Conservation (phyloP, 371 early-diverging fungal species). For the Coemansia sp. region DNA sequence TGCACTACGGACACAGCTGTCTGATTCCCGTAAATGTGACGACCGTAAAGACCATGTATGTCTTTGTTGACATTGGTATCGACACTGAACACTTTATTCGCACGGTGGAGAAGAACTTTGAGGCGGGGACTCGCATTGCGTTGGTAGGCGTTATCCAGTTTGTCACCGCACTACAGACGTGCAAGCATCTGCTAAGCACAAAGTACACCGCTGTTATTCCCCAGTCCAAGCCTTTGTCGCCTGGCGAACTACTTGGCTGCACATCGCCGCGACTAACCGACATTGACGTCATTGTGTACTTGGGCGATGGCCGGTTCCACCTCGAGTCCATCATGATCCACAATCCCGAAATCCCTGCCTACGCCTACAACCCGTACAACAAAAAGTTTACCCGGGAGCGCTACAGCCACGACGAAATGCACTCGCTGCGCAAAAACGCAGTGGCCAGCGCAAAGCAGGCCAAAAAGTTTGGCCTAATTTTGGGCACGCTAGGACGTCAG, state of each 20-base stretch:
- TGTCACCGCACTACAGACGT: slow-evolving; percentile 81
- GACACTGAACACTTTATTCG: slow-evolving; percentile 91
- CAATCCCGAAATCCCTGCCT: slow-evolving; percentile 90
- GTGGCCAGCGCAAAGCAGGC: slow-evolving; percentile 72
- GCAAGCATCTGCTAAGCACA: slow-evolving; percentile 58
- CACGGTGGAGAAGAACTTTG: slow-evolving; percentile 84
- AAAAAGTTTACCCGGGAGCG: slow-evolving; percentile 90
- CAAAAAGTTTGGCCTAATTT: slow-evolving; percentile 82
- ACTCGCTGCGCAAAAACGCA: slow-evolving; percentile 76
- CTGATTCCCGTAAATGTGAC: slow-evolving; percentile 96
- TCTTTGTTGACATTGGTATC: slow-evolving; percentile 99
- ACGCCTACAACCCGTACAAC: slow-evolving; percentile 97
- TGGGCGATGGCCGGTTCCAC: slow-evolving; percentile 99
- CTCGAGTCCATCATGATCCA: slow-evolving; percentile 99
- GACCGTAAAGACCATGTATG: slow-evolving; percentile 93
- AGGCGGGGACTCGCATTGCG: slow-evolving; percentile 65
- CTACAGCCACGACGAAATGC: slow-evolving; percentile 94
- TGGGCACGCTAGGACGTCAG: slow-evolving; percentile 98
- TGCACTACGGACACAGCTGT: slow-evolving; percentile 99
- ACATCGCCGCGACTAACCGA: slow-evolving; percentile 88
- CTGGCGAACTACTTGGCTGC: slow-evolving; percentile 99
- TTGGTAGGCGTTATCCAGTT: slow-evolving; percentile 98
- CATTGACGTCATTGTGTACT: slow-evolving; percentile 66
- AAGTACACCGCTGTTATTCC: slow-evolving; percentile 74
- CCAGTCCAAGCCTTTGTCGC: slow-evolving; percentile 93